Percentiles rank a stretch among this genome's conserved stretches.
phyloP scores from a whole-genome alignment of 768 basidiomycete species.

The Holtermanniella nyarrowii region DNA sequence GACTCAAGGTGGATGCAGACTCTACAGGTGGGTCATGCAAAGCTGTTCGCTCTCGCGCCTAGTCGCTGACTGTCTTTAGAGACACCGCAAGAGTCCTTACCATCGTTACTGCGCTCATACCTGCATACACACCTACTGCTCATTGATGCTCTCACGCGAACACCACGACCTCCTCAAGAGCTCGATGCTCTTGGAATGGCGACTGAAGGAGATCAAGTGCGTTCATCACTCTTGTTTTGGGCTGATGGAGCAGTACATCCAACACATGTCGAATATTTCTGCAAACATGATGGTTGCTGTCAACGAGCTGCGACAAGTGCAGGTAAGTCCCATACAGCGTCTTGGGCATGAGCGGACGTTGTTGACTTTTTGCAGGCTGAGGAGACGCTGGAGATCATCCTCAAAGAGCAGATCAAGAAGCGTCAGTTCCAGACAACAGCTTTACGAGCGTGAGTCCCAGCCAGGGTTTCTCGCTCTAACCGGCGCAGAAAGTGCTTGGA shows the following conservation, averaged over 20 bases:
- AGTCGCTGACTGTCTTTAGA: not conserved
- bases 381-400: slow-evolving; percentile 24
- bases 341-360: too few species aligned
- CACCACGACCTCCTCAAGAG: slow-evolving; percentile 27
- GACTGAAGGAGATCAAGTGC: slow-evolving; percentile 33
- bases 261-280: slow-evolving; percentile 29
- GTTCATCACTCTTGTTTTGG: not conserved
- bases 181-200: slow-evolving; percentile 23
- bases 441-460: not conserved
- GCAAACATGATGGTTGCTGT: slow-evolving; percentile 31
- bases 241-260: slow-evolving; percentile 20
- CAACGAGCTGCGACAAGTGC: slow-evolving; percentile 22
- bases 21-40: too few species aligned
- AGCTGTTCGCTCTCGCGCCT: too few species aligned
- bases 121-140: slow-evolving; percentile 26
- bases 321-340: slow-evolving; percentile 13
- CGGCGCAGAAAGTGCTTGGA: not conserved
- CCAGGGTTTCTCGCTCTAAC: not conserved
- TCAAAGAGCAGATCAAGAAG: slow-evolving; percentile 25
- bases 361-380: slow-evolving; percentile 25
- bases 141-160: slow-evolving; percentile 21
- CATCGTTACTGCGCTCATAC: slow-evolving; percentile 29
- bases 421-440: slow-evolving; percentile 18
- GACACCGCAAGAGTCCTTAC: slow-evolving; percentile 21
- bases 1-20: slow-evolving; percentile 8